Base-by-base conservation (phyloP, 2,329 filamentous ascomycete species). In the Paecilomyces dactylethromorphus region DNA sequence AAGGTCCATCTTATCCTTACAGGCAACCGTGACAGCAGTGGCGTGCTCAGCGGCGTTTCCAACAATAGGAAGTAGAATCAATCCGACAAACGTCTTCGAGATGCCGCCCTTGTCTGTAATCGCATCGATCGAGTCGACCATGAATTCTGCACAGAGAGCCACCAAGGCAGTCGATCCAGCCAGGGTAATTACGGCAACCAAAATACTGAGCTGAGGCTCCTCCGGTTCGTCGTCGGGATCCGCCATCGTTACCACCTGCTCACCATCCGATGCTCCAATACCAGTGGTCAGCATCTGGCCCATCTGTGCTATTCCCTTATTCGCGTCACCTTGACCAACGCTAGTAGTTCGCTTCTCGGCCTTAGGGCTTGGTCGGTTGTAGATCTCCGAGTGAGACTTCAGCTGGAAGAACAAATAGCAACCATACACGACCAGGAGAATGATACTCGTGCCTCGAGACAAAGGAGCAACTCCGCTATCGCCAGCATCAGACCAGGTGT, bases 371-470 rank as follows among this genome's bases (percentile, higher is more conserved):
- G 90, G 86, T 56, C 86, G 85, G 71, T 89, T 91, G 80, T 96
- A 97, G 71, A 96, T 87, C 8, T 79, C 79, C 24, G 83, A 81
- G 73, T 97, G 92, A 0, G 92, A 92, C 72, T 91, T 90, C 60
- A 97, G 86, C 74, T 97, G 93, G 80, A 97, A 97, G 74, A 90
- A 82, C 1, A 97, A 86, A 69, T 95, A 97, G 58, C 84, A 88
- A 55, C 76, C 86, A 72, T 97, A 97, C 10, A 95, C 88, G 53
- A 95, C 71, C 1, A 97, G 82, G 3, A 97, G 82, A 62, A 97
- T 92, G 61, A 97, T 84, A 12, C 90, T 85, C 3, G 84, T 82
- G 50, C 75, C 74, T 68, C 71, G 67, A 5, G 71, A 75, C n/a
- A 75, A 59, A 3, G 65, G 64, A 0, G 69, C 69, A 29, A 72